Base-by-base conservation (phyloP, 768 basidiomycete genomes). In the Phaffia australis region DNA sequence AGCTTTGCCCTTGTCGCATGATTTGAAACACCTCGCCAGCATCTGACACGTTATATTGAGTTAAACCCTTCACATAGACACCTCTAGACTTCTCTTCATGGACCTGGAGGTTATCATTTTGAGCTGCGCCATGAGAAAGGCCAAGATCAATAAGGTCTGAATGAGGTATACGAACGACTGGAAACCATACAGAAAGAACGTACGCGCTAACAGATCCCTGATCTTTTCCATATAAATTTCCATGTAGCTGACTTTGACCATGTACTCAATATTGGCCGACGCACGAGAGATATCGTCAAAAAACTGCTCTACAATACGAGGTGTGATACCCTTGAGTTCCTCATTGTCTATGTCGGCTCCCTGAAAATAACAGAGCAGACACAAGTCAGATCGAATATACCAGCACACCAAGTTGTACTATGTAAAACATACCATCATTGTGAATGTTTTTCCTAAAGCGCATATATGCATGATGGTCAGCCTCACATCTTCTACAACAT, bases 221-320 rank as follows among this genome's bases (percentile, higher is more conserved):
- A 99, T 90, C 69, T 87, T 84, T 78, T 99, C 95, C 69, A 98
- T 82, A 77, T 99, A 99, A 68, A 99, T 98, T 79, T 99, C 95
- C 94, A 99, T 97, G 77, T 98, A 99, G 47, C 91, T 95, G 60
- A 97, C 95, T 79, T 99, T 99, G 76, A 99, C 95, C 70, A 97
- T 85, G 76, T 99, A 99, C 77, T 99, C 95, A 66, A 99, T 79
- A 76, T 90, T 89, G 47, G 88, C 83, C 71, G 97, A 94, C 64
- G 92, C 94, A 73, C 91, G 86, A 66, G 95, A 86, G 75, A 99
- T 99, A 59, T 91, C 91, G 70, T 92, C 88, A 77, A 99, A 99
- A 75, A 99, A 95, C 77, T 99, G 95, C 76, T 99, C 93, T 4
- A 94, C 94, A 70, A 99, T 97, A 63, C 95, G 87, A 61, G 95